These are phyloP conservation scores for Ogataea salicorniae DNA, from an alignment of 805 yeast genomes.

Conservation along the genomic window DNA sequence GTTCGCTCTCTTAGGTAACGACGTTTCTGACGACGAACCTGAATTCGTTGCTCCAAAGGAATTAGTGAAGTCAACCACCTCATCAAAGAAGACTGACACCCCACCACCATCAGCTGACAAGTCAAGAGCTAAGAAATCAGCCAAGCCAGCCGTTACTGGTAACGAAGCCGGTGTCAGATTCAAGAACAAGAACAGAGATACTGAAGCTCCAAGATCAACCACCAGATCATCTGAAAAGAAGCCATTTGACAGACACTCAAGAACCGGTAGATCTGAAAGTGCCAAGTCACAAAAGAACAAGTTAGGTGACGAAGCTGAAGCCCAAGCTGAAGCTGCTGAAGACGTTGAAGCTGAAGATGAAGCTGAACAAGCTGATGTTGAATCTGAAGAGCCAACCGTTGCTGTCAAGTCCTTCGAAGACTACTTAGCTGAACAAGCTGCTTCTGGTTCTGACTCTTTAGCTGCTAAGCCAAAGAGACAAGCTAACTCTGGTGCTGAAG, in stretches of 20 bases:
- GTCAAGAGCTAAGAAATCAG: constrained; percentile 67
- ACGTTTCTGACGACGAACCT: constrained; percentile 72
- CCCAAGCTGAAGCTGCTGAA: constrained; percentile 42
- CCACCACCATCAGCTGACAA: constrained; percentile 81
- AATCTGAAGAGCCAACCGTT: constrained; percentile 27
- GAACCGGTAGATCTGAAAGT: constrained; percentile 79
- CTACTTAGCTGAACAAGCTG: constrained; percentile 66
- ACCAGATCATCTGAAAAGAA: constrained; percentile 40
- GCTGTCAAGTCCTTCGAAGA: constrained; percentile 73
- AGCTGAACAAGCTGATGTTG: constrained; percentile 38
- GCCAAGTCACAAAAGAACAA: constrained; percentile 78
- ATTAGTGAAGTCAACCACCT: constrained; percentile 73
- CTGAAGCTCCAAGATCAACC: constrained; percentile 52
- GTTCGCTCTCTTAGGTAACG: constrained; percentile 81
- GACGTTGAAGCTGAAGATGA: constrained; percentile 49
- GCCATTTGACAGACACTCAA: constrained; percentile 79
- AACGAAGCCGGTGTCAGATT: constrained; percentile 83
- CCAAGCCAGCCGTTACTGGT: constrained; percentile 68
- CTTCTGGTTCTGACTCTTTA: constrained; percentile 29
- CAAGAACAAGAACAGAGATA: constrained; percentile 65
- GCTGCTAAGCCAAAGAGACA: constrained; percentile 34
- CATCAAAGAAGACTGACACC: constrained; percentile 81
- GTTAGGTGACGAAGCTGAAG: constrained; percentile 78
- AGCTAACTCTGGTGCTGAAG: constrained; percentile 58
- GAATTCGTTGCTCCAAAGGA: constrained; percentile 58